Evolutionary conservation across 2,329 filamentous ascomycete genomes (phyloP), one percentile per base, ranked within the genome.

Genomic region (Akanthomyces lecanii): DNA sequence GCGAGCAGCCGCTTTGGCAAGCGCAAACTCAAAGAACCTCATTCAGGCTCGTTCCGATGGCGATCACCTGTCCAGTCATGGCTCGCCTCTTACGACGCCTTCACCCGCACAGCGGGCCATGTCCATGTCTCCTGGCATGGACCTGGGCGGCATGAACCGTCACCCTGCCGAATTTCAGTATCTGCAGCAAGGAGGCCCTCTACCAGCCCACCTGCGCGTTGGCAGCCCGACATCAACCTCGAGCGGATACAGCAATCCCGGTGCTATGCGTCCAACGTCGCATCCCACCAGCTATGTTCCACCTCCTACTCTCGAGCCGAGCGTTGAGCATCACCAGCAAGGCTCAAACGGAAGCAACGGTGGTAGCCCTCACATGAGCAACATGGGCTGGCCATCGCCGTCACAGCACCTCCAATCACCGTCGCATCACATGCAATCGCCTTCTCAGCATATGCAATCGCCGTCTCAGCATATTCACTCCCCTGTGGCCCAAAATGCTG

Each of bases 241-340:
- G 4, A 81, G 83, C 66, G 82, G 83, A 67, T 76, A 74, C 77
- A 82, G 76, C 66, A 80, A 62, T 18, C 40, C 51, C 18, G 51
- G 77, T 61, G 77, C 75, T 63, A 82, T 85, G 71, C 82, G 85
- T 53, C 86, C 94, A 68, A 97, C 94, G 0, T 97, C 93, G 45
- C 93, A 97, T 75, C 93, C 94, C 0, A 88, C 81, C 14, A 83
- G 84, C 65, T 96, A 94, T 74, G 90, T 89, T n/a, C 91, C 91
- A 28, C 91, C 91, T 1, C 87, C 90, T 55, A 92, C 90, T 18
- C 81, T 97, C 58, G 94, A 97, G 78, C 92, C 93, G 30, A 93
- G 86, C 74, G 84, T 91, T 65, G 91, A 94, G 73, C 88, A 90
- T 64, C 87, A 89, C 67, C 88, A 89, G 69, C 88, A 89, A 69